phyloP scores from a whole-genome alignment of 225 moss, liverwort and hornwort species.

The Lunularia cruciata region DNA sequence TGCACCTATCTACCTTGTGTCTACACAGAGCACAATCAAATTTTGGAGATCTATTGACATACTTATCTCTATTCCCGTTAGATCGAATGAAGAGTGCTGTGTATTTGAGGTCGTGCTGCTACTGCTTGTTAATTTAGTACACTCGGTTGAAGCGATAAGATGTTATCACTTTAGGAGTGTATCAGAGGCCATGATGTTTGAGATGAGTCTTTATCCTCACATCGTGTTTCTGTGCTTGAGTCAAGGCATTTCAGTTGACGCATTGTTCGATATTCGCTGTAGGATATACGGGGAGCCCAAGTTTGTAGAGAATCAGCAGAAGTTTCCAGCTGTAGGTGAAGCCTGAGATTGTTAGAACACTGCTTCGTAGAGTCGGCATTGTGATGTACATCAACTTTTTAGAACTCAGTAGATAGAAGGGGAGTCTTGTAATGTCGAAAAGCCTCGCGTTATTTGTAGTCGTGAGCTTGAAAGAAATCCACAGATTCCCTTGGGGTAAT shows the following conservation, averaged over 20 bases:
- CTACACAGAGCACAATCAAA: slow-evolving; percentile 1
- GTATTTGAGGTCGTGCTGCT: not conserved
- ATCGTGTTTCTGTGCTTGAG: slow-evolving; percentile 3
- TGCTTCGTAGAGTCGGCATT: not conserved
- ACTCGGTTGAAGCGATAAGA: not conserved
- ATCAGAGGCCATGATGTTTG: not conserved
- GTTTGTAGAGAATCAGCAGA: slow-evolving; percentile 4
- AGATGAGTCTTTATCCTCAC: not conserved
- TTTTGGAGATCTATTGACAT: not conserved
- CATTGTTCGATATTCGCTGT: not conserved
- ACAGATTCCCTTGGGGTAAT: slow-evolving; percentile 1
- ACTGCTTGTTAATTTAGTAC: not conserved
- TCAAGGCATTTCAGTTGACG: not conserved
- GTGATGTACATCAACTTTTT: not conserved
- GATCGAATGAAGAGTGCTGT: not conserved
- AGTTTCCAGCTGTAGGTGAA: not conserved
- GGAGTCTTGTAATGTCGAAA: not conserved
- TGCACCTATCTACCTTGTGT: slow-evolving; percentile 10
- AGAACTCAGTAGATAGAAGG: not conserved
- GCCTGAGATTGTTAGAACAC: not conserved
- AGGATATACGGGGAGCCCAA: slow-evolving; percentile 1
- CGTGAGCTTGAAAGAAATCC: slow-evolving; percentile 7
- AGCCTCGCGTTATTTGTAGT: not conserved
- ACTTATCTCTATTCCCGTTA: slow-evolving; percentile 9
- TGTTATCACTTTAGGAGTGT: not conserved